Conservation (phyloP, 2,329 filamentous ascomycete genomes). For the Sarocladium oryzae region DNA sequence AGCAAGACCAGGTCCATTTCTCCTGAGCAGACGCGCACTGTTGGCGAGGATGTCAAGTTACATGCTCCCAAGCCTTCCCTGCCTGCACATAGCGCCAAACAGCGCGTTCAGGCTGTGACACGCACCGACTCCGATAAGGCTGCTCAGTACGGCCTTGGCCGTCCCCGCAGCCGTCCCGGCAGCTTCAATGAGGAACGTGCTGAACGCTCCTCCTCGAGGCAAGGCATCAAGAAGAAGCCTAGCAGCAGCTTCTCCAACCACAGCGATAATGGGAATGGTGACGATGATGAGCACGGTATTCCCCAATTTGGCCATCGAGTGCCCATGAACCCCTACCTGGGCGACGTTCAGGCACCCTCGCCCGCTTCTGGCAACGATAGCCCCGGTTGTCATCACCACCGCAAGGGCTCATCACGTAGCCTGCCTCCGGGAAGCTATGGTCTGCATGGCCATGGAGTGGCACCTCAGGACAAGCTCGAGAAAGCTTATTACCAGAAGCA, state of each 20-base stretch:
- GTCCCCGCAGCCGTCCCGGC: conserved; percentile 49
- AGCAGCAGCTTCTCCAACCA: conserved; percentile 50
- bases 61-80: conserved; percentile 86
- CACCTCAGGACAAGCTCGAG: conserved; percentile 73
- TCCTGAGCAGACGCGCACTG: conserved; percentile 68
- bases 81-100: conserved; percentile 72
- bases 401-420: conserved; percentile 66
- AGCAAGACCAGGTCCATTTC: conserved; percentile 31
- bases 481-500: conserved; percentile 91
- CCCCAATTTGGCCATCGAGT: conserved; percentile 89
- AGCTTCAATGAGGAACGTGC: conserved; percentile 3
- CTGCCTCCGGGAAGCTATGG: conserved; percentile 86
- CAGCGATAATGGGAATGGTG: conserved; percentile 36
- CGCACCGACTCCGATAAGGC: conserved; percentile 86
- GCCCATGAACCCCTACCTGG: conserved; percentile 86
- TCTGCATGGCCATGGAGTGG: conserved; percentile 78
- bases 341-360: conserved; percentile 92
- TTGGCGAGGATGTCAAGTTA: conserved; percentile 76
- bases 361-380: conserved; percentile 51
- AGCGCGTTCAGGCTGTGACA: conserved; percentile 76
- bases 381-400: conserved; percentile 51
- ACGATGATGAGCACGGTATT: conserved; percentile 77
- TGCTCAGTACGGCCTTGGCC: conserved; percentile 77
- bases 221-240: conserved; percentile 58
- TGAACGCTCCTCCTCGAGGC: conserved; percentile 30